Conservation (phyloP, 768 basidiomycete genomes). For the Suillus weaverae region DNA sequence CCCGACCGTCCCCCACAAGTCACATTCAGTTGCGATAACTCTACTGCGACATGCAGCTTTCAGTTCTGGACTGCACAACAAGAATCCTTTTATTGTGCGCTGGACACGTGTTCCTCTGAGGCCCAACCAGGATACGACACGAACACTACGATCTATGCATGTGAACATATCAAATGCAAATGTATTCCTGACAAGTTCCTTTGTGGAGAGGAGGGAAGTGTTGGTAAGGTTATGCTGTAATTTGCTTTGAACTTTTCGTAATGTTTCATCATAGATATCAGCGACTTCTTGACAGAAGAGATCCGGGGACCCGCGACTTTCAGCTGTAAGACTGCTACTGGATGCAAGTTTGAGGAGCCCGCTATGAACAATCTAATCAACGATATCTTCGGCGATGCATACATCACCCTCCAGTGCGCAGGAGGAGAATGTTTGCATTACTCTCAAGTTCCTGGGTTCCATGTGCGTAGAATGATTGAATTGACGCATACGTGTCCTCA, state of each 20-base stretch:
- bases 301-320: conserved; percentile 92
- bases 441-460: conserved; percentile 93
- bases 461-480: conserved; percentile 37
- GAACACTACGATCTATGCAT: conserved; percentile 77
- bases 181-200: conserved; percentile 95
- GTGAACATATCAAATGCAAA: conserved; percentile 82
- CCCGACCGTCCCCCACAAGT: conserved; percentile 91
- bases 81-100: conserved; percentile 94
- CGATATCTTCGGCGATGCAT: conserved; percentile 88
- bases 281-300: conserved; percentile 86
- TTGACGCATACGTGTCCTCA: background rate
- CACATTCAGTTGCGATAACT: conserved; percentile 86
- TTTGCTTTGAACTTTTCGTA: background rate
- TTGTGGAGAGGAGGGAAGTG: conserved; percentile 92
- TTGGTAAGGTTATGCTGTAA: conserved; percentile 58
- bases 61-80: conserved; percentile 97
- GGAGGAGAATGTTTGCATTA: conserved; percentile 94
- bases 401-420: conserved; percentile 83
- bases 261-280: conserved; percentile 63
- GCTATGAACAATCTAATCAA: conserved; percentile 96
- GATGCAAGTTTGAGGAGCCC: conserved; percentile 91
- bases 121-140: conserved; percentile 52
- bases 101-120: conserved; percentile 65
- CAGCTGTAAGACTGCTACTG: conserved; percentile 66
- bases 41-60: conserved; percentile 74